These are phyloP conservation scores for Castanospermum australe DNA, from an alignment of 306 rosid genomes.

Conservation along the genomic window DNA sequence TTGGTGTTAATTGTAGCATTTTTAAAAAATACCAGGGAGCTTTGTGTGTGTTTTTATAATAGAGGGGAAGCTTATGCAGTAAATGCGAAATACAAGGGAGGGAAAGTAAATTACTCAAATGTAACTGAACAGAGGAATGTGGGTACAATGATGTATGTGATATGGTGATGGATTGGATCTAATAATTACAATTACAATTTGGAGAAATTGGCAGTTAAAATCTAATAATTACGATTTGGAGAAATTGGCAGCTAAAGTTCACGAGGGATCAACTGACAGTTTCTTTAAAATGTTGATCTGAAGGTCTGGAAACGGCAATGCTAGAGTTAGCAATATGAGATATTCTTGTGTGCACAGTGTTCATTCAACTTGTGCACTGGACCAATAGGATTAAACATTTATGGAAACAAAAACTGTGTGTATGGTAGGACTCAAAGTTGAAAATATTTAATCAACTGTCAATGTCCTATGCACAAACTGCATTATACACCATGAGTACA, in stretches of 20 bases:
- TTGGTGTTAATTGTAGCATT: no score
- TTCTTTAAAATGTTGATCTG: neutral
- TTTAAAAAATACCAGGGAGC: no score
- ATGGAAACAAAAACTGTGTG: neutral
- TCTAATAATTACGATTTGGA: no score
- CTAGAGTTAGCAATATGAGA: neutral
- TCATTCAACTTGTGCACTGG: neutral
- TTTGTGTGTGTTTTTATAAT: no score
- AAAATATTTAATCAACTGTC: neutral
- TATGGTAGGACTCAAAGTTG: neutral
- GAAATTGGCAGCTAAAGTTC: neutral
- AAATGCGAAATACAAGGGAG: no score
- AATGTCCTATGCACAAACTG: neutral
- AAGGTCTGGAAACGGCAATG: neutral
- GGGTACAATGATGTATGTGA: neutral
- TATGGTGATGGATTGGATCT: neutral
- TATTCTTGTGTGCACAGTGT: neutral
- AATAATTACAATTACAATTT: neutral
- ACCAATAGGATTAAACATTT: neutral
- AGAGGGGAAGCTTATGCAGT: no score
- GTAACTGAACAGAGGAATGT: neutral
- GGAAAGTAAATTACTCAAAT: no score
- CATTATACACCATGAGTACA: neutral
- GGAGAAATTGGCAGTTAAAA: no score
- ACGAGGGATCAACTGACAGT: neutral